Evolutionary conservation across 306 rosid species (phyloP).

Genomic region (Prunus dulcis): DNA sequence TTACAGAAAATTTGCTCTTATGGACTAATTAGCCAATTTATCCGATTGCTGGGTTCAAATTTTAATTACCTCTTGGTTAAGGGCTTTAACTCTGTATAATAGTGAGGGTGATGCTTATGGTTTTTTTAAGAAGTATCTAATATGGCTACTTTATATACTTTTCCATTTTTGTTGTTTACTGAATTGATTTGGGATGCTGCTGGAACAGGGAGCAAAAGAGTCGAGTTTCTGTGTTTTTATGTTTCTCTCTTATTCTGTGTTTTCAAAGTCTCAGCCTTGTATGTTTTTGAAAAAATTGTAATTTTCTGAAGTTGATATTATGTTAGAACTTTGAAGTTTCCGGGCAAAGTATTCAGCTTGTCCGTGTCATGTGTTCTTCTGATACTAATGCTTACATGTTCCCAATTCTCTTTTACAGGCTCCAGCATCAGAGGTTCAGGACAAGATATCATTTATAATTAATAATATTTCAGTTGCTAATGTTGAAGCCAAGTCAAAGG

Average conservation of each 20-base stretch:
- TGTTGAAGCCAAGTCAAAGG: constrained; percentile 75
- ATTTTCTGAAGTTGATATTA: not conserved
- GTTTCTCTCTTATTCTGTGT: not conserved
- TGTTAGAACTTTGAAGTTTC: not conserved
- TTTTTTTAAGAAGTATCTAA: not conserved
- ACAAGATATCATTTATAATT: constrained; percentile 89
- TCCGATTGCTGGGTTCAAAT: not conserved
- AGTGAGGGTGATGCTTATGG: not conserved
- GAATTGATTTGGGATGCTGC: not conserved
- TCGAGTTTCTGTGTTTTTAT: not conserved
- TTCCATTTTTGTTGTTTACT: not conserved
- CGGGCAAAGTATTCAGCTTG: not conserved
- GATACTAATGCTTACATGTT: constrained; percentile 7
- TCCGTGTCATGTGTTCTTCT: not conserved
- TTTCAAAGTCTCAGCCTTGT: not conserved
- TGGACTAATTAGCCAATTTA: not conserved
- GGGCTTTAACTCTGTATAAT: not conserved
- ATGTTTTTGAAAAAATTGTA: not conserved
- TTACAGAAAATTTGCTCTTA: not conserved
- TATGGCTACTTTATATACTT: not conserved
- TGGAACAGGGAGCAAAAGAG: not conserved
- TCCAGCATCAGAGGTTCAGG: constrained; percentile 93
- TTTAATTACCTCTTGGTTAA: not conserved
- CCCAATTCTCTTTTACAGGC: constrained; percentile 52
- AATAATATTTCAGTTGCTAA: constrained; percentile 78